Base-by-base conservation (phyloP, 129 eudicot genomes). In the Cynara cardunculus region DNA sequence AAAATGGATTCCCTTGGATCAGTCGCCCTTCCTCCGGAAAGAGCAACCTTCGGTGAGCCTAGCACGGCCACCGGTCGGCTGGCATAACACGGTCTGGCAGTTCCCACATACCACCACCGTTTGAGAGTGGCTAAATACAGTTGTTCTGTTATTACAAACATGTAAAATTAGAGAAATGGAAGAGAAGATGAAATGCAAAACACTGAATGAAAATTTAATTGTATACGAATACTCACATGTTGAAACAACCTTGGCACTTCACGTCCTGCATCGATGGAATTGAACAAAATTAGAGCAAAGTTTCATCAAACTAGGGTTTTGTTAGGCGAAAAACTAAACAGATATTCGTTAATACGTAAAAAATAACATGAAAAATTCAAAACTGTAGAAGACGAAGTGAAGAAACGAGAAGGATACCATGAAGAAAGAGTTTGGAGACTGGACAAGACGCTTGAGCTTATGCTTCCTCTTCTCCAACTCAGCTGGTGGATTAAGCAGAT, bases 401-500 rank as follows among this genome's bases (percentile, higher is more conserved):
- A 49, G 7, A 18, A 2, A 56, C 1, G 22, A 56, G n/a, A 56
- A 56, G 2, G 7, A 18, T 83, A 83, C 86, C 86, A 84, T 83
- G 78, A 83, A 83, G 21, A 83, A 83, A 1, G 86, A 83, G 86
- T 83, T 83, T 26, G 94, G 94, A 25, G 94, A 85, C 5, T 85
- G 91, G 0, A 89, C 91, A 22, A 89, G 88, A 61, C 94, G 91
- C 77, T 89, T 87, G 25, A 89, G 87, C 85, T 89, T 89, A 74
- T 89, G 94, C 88, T 89, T 89, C 88, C 89, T 89, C 86, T 87
- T 89, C 88, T 90, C 94, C 28, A 85, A 14, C 77, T 90, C 88
- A 34, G 86, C 90, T 27, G 94, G 88, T n/a, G 94, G 94, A 73
- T 90, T 84, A 11, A 90, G 81, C 82, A 90, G 81, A 84, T 84